Evolutionary conservation across 2,329 filamentous ascomycete species (phyloP).

Genomic region (Diplocarpon rosae): DNA sequence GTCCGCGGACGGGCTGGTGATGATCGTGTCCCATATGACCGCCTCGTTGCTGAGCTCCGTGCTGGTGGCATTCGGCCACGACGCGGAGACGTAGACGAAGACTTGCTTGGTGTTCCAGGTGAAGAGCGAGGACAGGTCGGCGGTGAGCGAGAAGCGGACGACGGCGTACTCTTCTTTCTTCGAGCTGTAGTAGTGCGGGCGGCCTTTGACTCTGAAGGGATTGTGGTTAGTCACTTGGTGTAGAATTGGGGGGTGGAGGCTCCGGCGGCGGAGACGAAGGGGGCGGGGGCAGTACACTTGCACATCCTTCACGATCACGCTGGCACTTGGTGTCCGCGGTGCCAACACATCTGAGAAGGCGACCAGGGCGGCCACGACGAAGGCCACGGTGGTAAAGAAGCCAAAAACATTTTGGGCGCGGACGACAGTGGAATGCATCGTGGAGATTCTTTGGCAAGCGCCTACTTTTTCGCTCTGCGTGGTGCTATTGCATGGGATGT

Average conservation of each 20-base stretch:
- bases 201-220: conserved; percentile 60
- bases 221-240: conserved; percentile 14
- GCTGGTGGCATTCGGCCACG: conserved; percentile 39
- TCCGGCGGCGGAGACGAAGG: neutral
- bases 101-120: conserved; percentile 99
- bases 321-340: conserved; percentile 56
- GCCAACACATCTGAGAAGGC: conserved; percentile 66
- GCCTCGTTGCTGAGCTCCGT: conserved; percentile 47
- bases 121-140: conserved; percentile 85
- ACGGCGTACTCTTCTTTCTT: conserved; percentile 95
- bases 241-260: neutral
- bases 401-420: conserved; percentile 89
- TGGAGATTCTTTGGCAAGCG: conserved; percentile 1
- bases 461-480: neutral
- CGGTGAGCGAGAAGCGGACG: conserved; percentile 85
- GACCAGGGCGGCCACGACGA: conserved; percentile 67
- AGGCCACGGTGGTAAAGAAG: conserved; percentile 93
- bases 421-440: conserved; percentile 79
- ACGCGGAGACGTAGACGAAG: conserved; percentile 90
- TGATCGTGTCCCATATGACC: conserved; percentile 94
- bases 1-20: conserved; percentile 60
- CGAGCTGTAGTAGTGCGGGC: conserved; percentile 88
- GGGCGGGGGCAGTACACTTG: conserved; percentile 57
- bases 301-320: conserved; percentile 59
- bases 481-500: neutral